A percentile compares a stretch with the other conserved stretches of the same genome.
These are phyloP conservation scores for Talaromyces sp. DNA, from an alignment of 2,329 filamentous ascomycete genomes.

Conservation along the genomic window DNA sequence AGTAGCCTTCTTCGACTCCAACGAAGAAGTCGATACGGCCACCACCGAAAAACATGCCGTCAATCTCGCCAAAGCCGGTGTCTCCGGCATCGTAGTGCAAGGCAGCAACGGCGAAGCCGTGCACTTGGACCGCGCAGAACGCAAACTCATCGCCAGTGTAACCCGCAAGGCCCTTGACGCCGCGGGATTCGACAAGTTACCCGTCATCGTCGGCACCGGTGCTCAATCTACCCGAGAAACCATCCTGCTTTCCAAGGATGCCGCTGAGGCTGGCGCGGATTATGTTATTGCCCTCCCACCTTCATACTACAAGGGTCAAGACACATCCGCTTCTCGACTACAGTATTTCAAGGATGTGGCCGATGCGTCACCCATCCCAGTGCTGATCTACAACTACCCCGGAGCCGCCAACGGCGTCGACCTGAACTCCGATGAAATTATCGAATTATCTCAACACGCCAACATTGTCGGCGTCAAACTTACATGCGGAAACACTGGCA, in stretches of 20 bases:
- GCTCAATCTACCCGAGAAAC: slow-evolving; percentile 71
- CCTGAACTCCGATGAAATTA: slow-evolving; percentile 63
- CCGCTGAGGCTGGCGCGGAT: slow-evolving; percentile 66
- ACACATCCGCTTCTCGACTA: slow-evolving; percentile 57
- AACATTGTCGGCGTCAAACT: slow-evolving; percentile 70
- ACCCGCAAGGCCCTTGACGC: slow-evolving; percentile 67
- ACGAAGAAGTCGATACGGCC: slow-evolving; percentile 60
- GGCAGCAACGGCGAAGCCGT: slow-evolving; percentile 82
- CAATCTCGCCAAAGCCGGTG: slow-evolving; percentile 67
- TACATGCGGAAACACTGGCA: slow-evolving; percentile 71
- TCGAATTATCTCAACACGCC: slow-evolving; percentile 53
- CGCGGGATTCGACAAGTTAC: slow-evolving; percentile 62
- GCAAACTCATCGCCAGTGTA: slow-evolving; percentile 63
- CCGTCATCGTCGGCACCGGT: slow-evolving; percentile 73
- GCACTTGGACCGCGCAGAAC: slow-evolving; percentile 68
- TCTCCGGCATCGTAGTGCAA: slow-evolving; percentile 71
- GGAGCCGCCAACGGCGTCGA: slow-evolving; percentile 65
- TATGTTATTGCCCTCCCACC: slow-evolving; percentile 74
- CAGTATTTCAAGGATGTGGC: slow-evolving; percentile 66
- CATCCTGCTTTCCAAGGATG: slow-evolving; percentile 66
- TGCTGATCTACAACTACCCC: slow-evolving; percentile 72
- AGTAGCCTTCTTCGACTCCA: slow-evolving; percentile 66
- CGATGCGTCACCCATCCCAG: slow-evolving; percentile 56
- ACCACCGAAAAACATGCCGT: slow-evolving; percentile 60
- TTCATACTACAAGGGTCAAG: slow-evolving; percentile 68